Evolutionary conservation across 805 yeast species (phyloP), one percentile per base, ranked within the genome.

Genomic region (Zygosaccharomyces pseudorouxii): DNA sequence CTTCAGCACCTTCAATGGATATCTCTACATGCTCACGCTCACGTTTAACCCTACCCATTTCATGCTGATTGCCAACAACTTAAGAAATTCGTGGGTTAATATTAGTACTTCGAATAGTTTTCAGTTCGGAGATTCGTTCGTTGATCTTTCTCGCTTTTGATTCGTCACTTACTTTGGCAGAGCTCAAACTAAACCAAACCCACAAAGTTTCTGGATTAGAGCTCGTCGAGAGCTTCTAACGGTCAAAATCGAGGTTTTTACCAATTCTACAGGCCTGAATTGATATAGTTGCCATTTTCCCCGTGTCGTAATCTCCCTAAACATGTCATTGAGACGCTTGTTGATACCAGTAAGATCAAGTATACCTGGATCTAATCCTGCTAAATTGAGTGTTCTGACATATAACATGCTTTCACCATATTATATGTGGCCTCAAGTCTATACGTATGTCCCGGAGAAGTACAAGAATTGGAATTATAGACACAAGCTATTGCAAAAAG

Each of bases 361-460:
- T 16, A 20, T 46, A 14, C 46, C 52, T 18, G 29, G 43, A 23
- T 30, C 49, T 37, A 43, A 46, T 12, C 55, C 54, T 45, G 55
- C 56, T 19, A 56, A 45, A 33, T 54, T 70, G 23, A 61, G 71
- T 5, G 60, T 76, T 18, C 54, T 75, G 62, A 68, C 77, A 1
- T 76, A 70, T 57, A 76, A 76, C 55, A 64, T 76, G 58, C 63
- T 76, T n/a, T 73, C 75, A 8, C 77, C 75, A 39, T 79, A 80
- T 45, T 81, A 81, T 52, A 66, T 80, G 64, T 80, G 86, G 86
- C 76, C 77, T 0, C 73, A 73, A 45, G 79, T 81, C 3, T 81
- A 79, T 54, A 54, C 63, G 3, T 76, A 79, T 55, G 73, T 79
- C 16, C 77, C 79, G 0, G 68, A 69, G 9, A 59, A 70, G 38